phyloP scores from a whole-genome alignment of 805 yeast species.

The Saccharomycopsis malanga region DNA sequence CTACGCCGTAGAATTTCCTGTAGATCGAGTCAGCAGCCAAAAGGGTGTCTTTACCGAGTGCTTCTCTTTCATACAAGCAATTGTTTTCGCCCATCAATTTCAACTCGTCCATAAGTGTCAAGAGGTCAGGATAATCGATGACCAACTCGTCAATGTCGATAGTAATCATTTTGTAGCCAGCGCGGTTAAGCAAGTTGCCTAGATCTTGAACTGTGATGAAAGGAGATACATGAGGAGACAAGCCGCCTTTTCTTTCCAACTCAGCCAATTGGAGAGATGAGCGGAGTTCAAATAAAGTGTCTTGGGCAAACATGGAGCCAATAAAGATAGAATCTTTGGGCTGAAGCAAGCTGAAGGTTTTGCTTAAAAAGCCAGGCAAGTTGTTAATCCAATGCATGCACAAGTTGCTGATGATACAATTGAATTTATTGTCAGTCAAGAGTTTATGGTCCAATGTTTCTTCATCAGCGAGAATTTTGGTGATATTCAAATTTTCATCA shows the following conservation, averaged over 20 bases:
- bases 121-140: conserved; percentile 68
- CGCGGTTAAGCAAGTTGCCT: conserved; percentile 63
- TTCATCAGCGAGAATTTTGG: conserved; percentile 58
- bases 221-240: conserved; percentile 77
- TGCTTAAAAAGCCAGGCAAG: conserved; percentile 55
- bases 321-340: conserved; percentile 73
- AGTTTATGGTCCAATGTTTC: conserved; percentile 45
- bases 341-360: conserved; percentile 50
- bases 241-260: conserved; percentile 69
- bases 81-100: conserved; percentile 83
- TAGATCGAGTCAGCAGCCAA: conserved; percentile 76
- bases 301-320: conserved; percentile 79
- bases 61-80: conserved; percentile 39
- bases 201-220: conserved; percentile 72
- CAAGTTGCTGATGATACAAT: conserved; percentile 67
- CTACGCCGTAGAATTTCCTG: conserved; percentile 61
- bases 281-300: conserved; percentile 74
- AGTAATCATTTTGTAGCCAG: conserved; percentile 74
- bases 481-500: conserved; percentile 38
- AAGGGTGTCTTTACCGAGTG: conserved; percentile 54
- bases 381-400: conserved; percentile 84
- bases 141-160: conserved; percentile 79
- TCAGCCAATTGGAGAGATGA: conserved; percentile 79
- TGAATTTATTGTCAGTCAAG: conserved; percentile 40
- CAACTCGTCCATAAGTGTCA: conserved; percentile 60